Base-by-base conservation (phyloP, 1,284 basidiomycete genomes). In the Rhodotorula sp. region DNA sequence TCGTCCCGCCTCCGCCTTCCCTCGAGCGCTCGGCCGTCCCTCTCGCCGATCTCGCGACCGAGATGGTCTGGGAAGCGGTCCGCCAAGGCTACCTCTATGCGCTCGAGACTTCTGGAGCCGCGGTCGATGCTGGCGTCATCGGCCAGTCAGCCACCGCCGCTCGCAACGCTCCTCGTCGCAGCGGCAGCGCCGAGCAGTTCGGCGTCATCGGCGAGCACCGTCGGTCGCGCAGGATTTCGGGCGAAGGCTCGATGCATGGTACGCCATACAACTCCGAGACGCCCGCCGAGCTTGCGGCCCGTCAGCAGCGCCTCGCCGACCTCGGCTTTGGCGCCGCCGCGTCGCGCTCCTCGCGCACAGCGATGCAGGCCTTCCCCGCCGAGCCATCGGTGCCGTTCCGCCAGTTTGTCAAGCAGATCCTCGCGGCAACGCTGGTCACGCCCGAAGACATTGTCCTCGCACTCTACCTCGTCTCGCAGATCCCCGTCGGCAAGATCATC, bases 11-110 rank as follows among this genome's bases (percentile, higher is more conserved):
- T 24, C 77, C 74, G 36, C 77, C 76, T 34, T 52, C 77, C 48
- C 62, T 77, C 65, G 76, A 76, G 62, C 73, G 68, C 58, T 74
- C 72, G 47, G 77, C 76, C 24, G 72, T 77, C 59, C 77, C 76
- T 9, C 66, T 77, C 51, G 74, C 77, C 52, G 74, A 71, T 47
- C 64, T 77, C 52, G 77, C 75, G 47, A 69, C 72, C 48, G 76
- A 77, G 59, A 70, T 77, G 66, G 72, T 77, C 13, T 77, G 77
- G 77, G 77, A 77, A 30, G 68, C 70, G 4, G 70, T 67, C 66
- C 65, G 70, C 2, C 64, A 64, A 39, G 76, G 75, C 62, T 71
- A 65, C 66, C 61, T 63, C 11, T 57, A 67, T 60, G 64, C 54
- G 9, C 48, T 54, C 48, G 68, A 72, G 53, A 55, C 59, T 27